Evolutionary conservation across 208 protist species (phyloP), one percentile per base, ranked within the genome.

Genomic region (Acanthamoeba triangularis): DNA sequence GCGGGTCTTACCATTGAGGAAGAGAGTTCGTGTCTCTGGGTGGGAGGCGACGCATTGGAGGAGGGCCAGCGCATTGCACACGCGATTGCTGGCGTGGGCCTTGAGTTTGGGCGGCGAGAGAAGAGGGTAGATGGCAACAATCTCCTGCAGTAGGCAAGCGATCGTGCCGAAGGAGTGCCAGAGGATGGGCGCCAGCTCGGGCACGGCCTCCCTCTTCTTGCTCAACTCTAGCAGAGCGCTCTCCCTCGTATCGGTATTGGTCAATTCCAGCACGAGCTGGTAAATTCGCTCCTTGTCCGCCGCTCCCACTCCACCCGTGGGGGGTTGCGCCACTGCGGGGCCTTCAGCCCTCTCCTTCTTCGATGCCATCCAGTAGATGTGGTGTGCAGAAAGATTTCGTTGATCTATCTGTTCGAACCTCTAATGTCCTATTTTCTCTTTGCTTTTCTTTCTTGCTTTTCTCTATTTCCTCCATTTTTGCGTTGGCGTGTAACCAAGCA

Each of bases 121-220:
- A 13, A 99, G 97, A 11, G 99, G 99, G 94, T 99, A 99, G 88
- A 99, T 99, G 56, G 98, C 98, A 18, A 99, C 98, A 88, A 99
- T 99, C 96, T 99, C 99, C 94, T 99, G 99, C 52, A 99, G 95
- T 69, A 99, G 97, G 52, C 99, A 99, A 0, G 99, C 97, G 96
- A 99, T 99, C 25, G 99, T 99, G 7, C 99, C 99, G 90, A 99
- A 99, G 41, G 98, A 99, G 97, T 99, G 98, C 99, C 99, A 99
- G 69, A 99, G 95, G 13, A 99, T 98, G 0, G 99, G 99, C 18
- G 99, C 99, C 16, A 99, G 97, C 23, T 93, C 84, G 54, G 93
- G 93, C 49, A 90, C 72, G 10, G 93, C 72, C 93, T 95, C 93
- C 23, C 93, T 16, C 52, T 95, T 95, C 93, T 95, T 95, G 74